Base-by-base conservation (phyloP, 306 rosid species). In the Vigna reflexopilosa region DNA sequence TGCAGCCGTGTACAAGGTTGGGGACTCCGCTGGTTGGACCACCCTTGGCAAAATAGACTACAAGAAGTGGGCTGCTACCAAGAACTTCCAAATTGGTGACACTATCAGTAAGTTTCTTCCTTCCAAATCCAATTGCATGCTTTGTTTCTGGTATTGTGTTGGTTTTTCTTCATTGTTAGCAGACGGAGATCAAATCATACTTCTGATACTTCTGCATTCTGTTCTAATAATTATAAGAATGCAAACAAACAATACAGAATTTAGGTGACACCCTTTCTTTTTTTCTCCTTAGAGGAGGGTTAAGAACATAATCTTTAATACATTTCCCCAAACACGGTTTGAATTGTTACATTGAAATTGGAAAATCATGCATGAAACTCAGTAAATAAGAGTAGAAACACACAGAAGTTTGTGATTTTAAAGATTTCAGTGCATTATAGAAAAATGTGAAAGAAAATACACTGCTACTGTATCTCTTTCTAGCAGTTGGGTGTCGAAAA, bases 11-110 rank as follows among this genome's bases (percentile, higher is more conserved):
- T 76, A 91, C 86, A 91, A 91, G 83, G 96, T 92, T 72, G 98
- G 98, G 38, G 96, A 89, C 65, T 86, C 97, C 59, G 83, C 88
- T 48, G 98, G 98, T 7, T 95, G 98, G 98, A 92, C 98, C 38
- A 86, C 88, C 47, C 71, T 86, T 36, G 93, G 89, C 51, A 75
- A 78, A 28, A 78, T 95, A 9, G 75, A 92, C 78, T 95, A 95
- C 85, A 91, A 70, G 68, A 82, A 83, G 4, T 95, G 98, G 98
- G 81, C 97, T 83, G 86, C 93, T 61, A 48, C 87, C 30, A 92
- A 91, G 75, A 88, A 81, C 78, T 91, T 95, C 85, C 75, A 81
- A 63, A 61, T 84, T 67, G 98, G 93, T 83, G 97, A 95, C 51
- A 77, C 90, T 68, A 87, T 95, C 79, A 76, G 98, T 95, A 84